Percentiles rank a stretch among this genome's conserved stretches.
Evolutionary conservation across 2,329 filamentous ascomycete species (phyloP).

Genomic region (Atkinsonella texensis): DNA sequence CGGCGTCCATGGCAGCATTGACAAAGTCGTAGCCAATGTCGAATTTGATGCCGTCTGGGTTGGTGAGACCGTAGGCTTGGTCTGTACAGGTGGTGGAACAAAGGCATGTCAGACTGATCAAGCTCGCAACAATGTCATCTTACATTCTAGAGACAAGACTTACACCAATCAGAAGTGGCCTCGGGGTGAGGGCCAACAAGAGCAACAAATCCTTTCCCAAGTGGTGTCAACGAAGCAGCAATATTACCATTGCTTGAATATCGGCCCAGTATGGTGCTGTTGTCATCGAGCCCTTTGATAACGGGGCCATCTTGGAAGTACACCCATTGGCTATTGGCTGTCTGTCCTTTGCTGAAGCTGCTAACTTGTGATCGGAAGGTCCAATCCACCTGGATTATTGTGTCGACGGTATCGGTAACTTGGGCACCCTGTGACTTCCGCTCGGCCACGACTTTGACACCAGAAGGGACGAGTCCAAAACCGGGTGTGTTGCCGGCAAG

Average conservation of each 20-base stretch:
- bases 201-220: constrained; percentile 14
- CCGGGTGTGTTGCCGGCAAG: constrained; percentile 14
- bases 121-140: not conserved
- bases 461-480: constrained; percentile 11
- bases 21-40: constrained; percentile 14
- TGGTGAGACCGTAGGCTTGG: constrained; percentile 7
- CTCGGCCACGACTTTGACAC: constrained; percentile 7
- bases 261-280: constrained; percentile 9
- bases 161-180: constrained; percentile 15
- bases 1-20: constrained; percentile 9
- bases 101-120: not conserved
- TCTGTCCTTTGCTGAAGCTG: constrained; percentile 5
- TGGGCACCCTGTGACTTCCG: constrained; percentile 7
- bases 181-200: constrained; percentile 16
- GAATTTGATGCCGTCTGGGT: constrained; percentile 13
- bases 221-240: constrained; percentile 12
- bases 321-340: constrained; percentile 10
- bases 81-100: constrained; percentile 1
- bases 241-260: constrained; percentile 14
- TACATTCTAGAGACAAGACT: constrained; percentile 2
- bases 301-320: constrained; percentile 16
- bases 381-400: constrained; percentile 15
- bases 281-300: constrained; percentile 7
- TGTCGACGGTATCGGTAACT: constrained; percentile 10
- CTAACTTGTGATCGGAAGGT: constrained; percentile 7